Evolutionary conservation across 2,329 filamentous ascomycete genomes (phyloP), one percentile per base, ranked within the genome.

Genomic region (Colletotrichum gloeosporioides): DNA sequence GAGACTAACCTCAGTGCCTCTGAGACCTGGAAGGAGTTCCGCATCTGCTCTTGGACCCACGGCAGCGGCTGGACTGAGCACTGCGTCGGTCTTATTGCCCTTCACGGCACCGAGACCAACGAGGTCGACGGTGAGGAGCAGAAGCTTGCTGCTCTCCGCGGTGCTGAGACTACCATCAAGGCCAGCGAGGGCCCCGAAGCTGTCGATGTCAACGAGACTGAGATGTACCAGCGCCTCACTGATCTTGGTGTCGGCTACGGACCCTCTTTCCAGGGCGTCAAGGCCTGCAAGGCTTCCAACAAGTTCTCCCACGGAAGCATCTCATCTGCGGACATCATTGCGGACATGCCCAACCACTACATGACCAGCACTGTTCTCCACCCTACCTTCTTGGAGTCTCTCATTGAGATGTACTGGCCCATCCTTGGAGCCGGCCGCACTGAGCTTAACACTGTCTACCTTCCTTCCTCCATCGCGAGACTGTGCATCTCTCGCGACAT

Each of bases 31-130:
- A 86, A 90, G 65, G 89, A 91, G 79, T 92, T 93, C 82, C 82
- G 86, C 3, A 89, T 93, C 31, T 89, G 86, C 62, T 91, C 90
- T 0, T 91, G 87, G 87, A 87, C 87, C 0, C 84, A 86, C 16
- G 85, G 82, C 15, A 85, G 88, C 55, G 88, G 89, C 13, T 93
- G 91, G 91, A 87, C 88, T 1, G 89, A 92, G 79, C 89, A 93
- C 79, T 92, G 90, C 80, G 85, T 87, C 66, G 90, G 90, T n/a
- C 83, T 90, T 4, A 84, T 92, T 12, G 82, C 85, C 8, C 85
- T 88, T 5, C 82, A 82, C 62, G 77, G 81, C 10, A 78, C 79
- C 9, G 83, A 86, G 15, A 76, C 80, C 2, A 87, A 88, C 75
- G 84, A 85, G 8, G 84, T 89, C 2, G 85, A 88, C 65, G 83